These are phyloP conservation scores for Solanum hybrid DNA, from an alignment of 305 asterid genomes.

Conservation along the genomic window DNA sequence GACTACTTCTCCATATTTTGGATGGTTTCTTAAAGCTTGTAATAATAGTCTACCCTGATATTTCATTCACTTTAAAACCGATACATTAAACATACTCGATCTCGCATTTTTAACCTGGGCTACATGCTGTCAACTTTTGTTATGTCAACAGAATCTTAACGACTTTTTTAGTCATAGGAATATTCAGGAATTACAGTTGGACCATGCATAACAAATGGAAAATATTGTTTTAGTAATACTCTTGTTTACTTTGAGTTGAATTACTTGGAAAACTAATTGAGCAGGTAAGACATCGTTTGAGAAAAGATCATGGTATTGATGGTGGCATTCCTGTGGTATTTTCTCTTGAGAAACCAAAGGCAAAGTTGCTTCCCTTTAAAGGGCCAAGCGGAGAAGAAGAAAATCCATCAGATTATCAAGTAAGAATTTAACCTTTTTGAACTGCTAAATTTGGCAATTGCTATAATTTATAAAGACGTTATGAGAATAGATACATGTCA, in stretches of 20 bases:
- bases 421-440: constrained; percentile 21
- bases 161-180: neutral
- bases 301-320: constrained; percentile 77
- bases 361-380: constrained; percentile 86
- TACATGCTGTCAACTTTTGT: neutral
- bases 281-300: constrained; percentile 86
- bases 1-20: neutral
- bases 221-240: neutral
- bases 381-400: constrained; percentile 86
- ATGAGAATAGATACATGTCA: neutral
- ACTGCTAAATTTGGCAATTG: constrained; percentile 1
- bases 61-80: neutral
- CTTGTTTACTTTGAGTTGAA: neutral
- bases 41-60: neutral
- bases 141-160: neutral
- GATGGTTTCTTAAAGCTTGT: neutral
- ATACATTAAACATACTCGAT: neutral
- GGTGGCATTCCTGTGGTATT: constrained; percentile 96
- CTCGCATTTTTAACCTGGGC: neutral
- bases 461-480: neutral
- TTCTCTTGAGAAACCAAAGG: constrained; percentile 90
- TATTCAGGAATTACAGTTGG: neutral
- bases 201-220: neutral
- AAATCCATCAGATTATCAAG: constrained; percentile 96
- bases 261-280: constrained; percentile 18